These are phyloP conservation scores for Rhizoctonia solani DNA, from an alignment of 1,284 basidiomycete genomes.

Conservation along the genomic window DNA sequence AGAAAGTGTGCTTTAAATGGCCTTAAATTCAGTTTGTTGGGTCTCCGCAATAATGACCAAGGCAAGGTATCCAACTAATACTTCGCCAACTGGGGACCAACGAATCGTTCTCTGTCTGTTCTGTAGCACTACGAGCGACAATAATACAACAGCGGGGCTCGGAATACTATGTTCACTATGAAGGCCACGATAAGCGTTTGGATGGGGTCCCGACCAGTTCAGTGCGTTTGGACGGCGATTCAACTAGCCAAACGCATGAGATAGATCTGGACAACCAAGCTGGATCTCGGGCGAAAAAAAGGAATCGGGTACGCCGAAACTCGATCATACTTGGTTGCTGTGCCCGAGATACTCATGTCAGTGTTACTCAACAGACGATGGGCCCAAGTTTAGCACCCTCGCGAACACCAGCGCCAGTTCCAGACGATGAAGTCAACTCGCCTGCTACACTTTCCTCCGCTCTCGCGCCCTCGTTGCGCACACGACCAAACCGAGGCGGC, in stretches of 20 bases:
- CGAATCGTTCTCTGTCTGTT: conserved; percentile 13
- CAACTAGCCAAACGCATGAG: conserved; percentile 19
- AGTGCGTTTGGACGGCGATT: conserved; percentile 4
- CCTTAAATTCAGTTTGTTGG: conserved; percentile 28
- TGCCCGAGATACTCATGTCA: conserved; percentile 19
- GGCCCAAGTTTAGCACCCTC: conserved; percentile 30
- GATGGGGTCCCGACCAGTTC: conserved; percentile 65
- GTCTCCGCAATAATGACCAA: conserved; percentile 30
- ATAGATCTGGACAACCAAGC: neutral
- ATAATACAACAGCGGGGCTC: conserved; percentile 55
- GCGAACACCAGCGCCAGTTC: no score
- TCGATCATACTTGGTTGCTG: neutral
- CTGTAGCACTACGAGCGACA: conserved; percentile 25
- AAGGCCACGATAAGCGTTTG: conserved; percentile 69
- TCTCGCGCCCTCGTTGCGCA: conserved; percentile 23
- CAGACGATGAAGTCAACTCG: conserved; percentile 13
- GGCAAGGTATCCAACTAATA: conserved; percentile 10
- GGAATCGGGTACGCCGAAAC: conserved; percentile 20
- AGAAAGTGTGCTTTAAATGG: no score
- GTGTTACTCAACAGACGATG: conserved; percentile 11
- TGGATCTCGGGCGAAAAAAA: conserved; percentile 29
- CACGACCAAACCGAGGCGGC: conserved; percentile 44
- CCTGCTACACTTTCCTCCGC: neutral
- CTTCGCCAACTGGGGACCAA: conserved; percentile 11
- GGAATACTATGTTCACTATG: conserved; percentile 69